A percentile compares a stretch with the other conserved stretches of the same genome.
Evolutionary conservation across 2,329 filamentous ascomycete species (phyloP).

Genomic region (Sporothrix mexicana): DNA sequence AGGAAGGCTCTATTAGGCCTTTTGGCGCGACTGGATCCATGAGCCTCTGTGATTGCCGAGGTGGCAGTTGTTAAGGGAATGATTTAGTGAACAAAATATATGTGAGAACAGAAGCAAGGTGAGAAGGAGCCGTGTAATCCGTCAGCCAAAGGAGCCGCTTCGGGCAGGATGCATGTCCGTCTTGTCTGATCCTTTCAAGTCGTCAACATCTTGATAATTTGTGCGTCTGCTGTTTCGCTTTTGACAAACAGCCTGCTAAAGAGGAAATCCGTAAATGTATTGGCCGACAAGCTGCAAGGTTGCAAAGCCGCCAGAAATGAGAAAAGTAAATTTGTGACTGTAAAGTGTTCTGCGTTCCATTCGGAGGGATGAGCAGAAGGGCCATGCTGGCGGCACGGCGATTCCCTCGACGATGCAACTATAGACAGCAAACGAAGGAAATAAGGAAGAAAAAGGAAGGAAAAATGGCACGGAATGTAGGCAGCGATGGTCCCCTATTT

Average conservation of each 20-base stretch:
- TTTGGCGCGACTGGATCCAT: background rate
- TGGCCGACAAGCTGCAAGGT: background rate
- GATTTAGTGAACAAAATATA: background rate
- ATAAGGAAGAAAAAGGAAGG: background rate
- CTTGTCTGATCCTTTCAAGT: background rate
- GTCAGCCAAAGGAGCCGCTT: background rate
- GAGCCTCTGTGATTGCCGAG: background rate
- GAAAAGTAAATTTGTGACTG: background rate
- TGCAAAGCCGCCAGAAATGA: background rate
- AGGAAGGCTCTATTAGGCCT: background rate
- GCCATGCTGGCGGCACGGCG: background rate
- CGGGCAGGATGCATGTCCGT: background rate
- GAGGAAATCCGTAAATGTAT: background rate
- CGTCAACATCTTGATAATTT: background rate
- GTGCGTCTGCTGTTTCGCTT: background rate
- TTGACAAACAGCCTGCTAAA: background rate
- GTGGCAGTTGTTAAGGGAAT: background rate
- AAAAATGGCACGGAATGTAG: background rate
- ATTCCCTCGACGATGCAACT: background rate
- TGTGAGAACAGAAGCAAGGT: background rate
- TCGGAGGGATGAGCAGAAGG: constrained; percentile 18
- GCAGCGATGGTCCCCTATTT: background rate
- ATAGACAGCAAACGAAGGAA: background rate
- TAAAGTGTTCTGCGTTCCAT: background rate
- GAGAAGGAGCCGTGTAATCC: background rate